phyloP scores from a whole-genome alignment of 306 rosid species.

The Boehmeria nivea region DNA sequence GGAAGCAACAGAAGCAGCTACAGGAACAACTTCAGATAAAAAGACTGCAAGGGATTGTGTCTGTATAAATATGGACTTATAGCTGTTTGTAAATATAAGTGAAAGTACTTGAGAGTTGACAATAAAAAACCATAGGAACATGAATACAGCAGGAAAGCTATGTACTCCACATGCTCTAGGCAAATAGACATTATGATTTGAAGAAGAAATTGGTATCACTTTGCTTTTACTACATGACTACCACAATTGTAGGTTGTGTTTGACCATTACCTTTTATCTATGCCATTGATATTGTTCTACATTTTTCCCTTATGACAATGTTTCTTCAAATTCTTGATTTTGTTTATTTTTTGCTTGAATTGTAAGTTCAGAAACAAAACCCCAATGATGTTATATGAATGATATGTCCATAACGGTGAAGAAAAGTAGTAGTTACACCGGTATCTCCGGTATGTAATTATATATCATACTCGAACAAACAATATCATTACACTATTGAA shows the following conservation, averaged over 20 bases:
- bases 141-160: background rate
- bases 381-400: too few species aligned
- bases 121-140: slow-evolving; percentile 10
- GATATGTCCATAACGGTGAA: too few species aligned
- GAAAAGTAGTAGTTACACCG: too few species aligned
- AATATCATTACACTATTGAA: slow-evolving; percentile 1
- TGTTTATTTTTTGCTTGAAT: too few species aligned
- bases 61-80: background rate
- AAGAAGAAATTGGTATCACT: background rate
- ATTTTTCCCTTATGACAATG: background rate
- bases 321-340: too few species aligned
- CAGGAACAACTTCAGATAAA: slow-evolving; percentile 22
- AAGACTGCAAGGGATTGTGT: background rate
- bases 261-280: too few species aligned
- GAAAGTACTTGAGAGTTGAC: slow-evolving; percentile 11
- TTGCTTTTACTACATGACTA: background rate
- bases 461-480: slow-evolving; percentile 4
- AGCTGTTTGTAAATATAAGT: slow-evolving; percentile 24
- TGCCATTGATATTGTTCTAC: too few species aligned
- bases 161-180: background rate
- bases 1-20: slow-evolving; percentile 41
- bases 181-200: slow-evolving; percentile 4
- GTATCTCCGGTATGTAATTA: too few species aligned
- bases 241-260: background rate
- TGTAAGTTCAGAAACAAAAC: too few species aligned